Conservation (phyloP, 2,329 filamentous ascomycete species). For the Aspergillus novoparasiticus region DNA sequence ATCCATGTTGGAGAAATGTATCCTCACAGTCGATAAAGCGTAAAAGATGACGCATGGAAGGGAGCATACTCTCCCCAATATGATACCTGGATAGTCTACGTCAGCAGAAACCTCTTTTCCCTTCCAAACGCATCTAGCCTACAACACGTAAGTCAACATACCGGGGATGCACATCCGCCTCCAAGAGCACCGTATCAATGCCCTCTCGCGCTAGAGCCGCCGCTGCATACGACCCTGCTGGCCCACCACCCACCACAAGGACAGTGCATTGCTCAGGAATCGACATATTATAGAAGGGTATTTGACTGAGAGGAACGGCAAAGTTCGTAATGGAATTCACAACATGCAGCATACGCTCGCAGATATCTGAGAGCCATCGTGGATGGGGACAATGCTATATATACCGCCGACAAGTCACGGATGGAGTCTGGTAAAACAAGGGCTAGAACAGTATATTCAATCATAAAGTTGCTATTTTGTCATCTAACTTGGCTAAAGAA, state of each 20-base stretch:
- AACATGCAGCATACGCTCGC: too few relatives aligned
- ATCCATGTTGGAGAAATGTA: conserved; percentile 7
- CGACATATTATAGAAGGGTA: neutral
- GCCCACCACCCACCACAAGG: conserved; percentile 51
- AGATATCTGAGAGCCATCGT: too few relatives aligned
- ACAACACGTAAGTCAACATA: conserved; percentile 30
- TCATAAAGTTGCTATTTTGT: too few relatives aligned
- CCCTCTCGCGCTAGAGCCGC: conserved; percentile 49
- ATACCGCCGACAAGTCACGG: too few relatives aligned
- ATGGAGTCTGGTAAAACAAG: too few relatives aligned
- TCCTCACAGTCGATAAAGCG: conserved; percentile 49
- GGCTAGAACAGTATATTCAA: too few relatives aligned
- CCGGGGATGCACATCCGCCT: conserved; percentile 44
- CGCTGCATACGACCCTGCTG: conserved; percentile 51
- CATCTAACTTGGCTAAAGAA: too few relatives aligned
- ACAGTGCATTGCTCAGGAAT: conserved; percentile 32
- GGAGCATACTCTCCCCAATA: conserved; percentile 41
- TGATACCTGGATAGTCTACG: conserved; percentile 33
- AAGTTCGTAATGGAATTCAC: too few relatives aligned
- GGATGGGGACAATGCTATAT: too few relatives aligned
- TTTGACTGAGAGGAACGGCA: too few relatives aligned
- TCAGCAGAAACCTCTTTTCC: neutral
- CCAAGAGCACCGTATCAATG: conserved; percentile 48
- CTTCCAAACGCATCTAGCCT: accelerated
- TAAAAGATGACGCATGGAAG: conserved; percentile 47